phyloP scores from a whole-genome alignment of 1,284 basidiomycete species.

The Apiotrichum porosum region DNA sequence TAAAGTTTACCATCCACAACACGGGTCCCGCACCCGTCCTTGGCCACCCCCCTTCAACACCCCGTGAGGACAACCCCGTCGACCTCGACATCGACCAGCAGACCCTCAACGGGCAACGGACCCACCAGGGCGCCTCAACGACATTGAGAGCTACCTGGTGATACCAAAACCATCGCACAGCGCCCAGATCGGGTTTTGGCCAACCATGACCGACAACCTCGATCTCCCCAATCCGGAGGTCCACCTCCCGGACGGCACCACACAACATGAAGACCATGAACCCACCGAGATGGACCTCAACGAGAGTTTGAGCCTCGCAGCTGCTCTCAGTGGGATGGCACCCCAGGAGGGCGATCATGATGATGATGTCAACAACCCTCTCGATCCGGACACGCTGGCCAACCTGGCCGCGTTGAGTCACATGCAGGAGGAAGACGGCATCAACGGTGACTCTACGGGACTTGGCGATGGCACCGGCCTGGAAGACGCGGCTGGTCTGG shows the following conservation, averaged over 20 bases:
- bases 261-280: neutral
- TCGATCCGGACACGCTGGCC: conserved; percentile 39
- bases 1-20: too few relatives aligned
- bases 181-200: conserved; percentile 23
- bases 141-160: conserved; percentile 6
- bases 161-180: conserved; percentile 11
- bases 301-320: conserved; percentile 7
- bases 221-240: conserved; percentile 25
- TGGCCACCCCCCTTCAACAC: too few relatives aligned
- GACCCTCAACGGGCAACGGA: too few relatives aligned
- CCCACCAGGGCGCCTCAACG: neutral
- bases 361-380: neutral
- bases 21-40: too few relatives aligned
- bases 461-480: too few relatives aligned
- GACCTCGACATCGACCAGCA: neutral
- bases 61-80: too few relatives aligned
- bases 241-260: conserved; percentile 17
- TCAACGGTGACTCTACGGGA: neutral
- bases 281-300: neutral
- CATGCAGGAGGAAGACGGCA: conserved; percentile 18
- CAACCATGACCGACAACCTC: conserved; percentile 34
- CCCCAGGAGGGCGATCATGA: conserved; percentile 7
- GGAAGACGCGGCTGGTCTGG: too few relatives aligned
- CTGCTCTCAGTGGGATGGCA: conserved; percentile 11
- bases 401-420: conserved; percentile 41